Conservation (phyloP, 805 yeast species). For the Blastobotrys robertii region DNA sequence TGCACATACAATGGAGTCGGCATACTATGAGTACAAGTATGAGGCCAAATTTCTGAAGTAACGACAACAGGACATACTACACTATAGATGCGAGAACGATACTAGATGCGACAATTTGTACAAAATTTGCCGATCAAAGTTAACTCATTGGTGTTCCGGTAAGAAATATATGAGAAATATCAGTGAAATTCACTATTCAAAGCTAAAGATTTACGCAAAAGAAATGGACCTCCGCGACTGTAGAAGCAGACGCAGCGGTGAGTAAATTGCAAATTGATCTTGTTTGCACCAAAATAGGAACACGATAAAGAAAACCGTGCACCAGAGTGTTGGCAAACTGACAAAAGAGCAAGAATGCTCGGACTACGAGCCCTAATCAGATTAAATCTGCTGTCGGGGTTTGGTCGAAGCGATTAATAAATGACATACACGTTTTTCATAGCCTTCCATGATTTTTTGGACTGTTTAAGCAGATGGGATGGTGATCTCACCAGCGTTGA, state of each 20-base stretch:
- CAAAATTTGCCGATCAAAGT: no score
- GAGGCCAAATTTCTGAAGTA: not conserved
- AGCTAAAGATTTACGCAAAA: slow-evolving; percentile 36
- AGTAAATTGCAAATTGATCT: slow-evolving; percentile 62
- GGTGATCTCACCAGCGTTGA: slow-evolving; percentile 97
- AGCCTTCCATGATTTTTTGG: not conserved
- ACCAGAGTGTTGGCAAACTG: slow-evolving; percentile 93
- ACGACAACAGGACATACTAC: no score
- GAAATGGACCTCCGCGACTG: slow-evolving; percentile 63
- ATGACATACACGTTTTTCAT: not conserved
- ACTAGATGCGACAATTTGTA: no score
- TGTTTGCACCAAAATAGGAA: slow-evolving; percentile 90
- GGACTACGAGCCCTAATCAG: no score
- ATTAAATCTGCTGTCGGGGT: no score
- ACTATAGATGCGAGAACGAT: no score
- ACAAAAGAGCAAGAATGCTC: no score
- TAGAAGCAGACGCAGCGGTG: slow-evolving; percentile 43
- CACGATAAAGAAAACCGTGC: slow-evolving; percentile 57
- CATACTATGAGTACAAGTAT: slow-evolving; percentile 19
- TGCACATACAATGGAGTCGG: slow-evolving; percentile 21
- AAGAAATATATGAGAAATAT: no score
- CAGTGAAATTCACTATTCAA: not conserved
- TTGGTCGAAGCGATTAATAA: not conserved
- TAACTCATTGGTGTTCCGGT: no score
- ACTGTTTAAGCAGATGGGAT: slow-evolving; percentile 17